Evolutionary conservation across 768 basidiomycete genomes (phyloP).

Genomic region (Amanita polypyramis): DNA sequence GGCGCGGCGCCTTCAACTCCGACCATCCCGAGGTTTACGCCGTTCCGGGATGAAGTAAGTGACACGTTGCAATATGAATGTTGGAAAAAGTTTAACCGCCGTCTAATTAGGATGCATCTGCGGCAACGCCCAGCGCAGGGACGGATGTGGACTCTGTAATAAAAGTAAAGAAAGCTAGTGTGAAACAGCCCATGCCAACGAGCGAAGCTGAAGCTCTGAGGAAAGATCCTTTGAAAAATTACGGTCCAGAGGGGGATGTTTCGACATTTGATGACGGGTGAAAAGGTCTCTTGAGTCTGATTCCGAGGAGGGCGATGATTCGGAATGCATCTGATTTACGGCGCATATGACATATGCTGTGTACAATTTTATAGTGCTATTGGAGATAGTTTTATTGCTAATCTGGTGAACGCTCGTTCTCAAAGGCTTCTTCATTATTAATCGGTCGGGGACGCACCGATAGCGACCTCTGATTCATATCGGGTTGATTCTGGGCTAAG

Average conservation of each 20-base stretch:
- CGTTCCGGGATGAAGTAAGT: conserved; percentile 65
- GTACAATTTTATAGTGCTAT: not conserved
- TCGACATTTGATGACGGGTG: conserved; percentile 8
- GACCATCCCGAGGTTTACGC: conserved; percentile 51
- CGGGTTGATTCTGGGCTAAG: not conserved
- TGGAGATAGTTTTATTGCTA: not conserved
- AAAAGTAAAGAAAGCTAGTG: conserved; percentile 45
- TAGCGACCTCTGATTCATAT: not conserved
- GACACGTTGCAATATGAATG: not conserved
- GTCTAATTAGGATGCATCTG: not conserved
- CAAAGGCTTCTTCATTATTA: not conserved
- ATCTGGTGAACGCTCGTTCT: not conserved
- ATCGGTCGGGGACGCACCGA: not conserved
- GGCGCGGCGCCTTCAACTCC: conserved; percentile 22
- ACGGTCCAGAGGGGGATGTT: conserved; percentile 19
- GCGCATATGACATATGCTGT: not conserved
- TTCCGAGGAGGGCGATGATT: not conserved
- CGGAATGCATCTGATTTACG: not conserved
- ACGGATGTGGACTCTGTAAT: conserved; percentile 49
- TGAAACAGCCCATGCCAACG: conserved; percentile 29
- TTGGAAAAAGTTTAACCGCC: not conserved
- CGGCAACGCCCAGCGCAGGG: conserved; percentile 10
- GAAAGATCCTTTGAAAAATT: conserved; percentile 76
- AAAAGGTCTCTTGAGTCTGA: not conserved
- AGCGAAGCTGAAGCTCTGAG: conserved; percentile 72